Evolutionary conservation across 441 rosid genomes (phyloP), one percentile per base, ranked within the genome.

Genomic region (Daphne laureola): DNA sequence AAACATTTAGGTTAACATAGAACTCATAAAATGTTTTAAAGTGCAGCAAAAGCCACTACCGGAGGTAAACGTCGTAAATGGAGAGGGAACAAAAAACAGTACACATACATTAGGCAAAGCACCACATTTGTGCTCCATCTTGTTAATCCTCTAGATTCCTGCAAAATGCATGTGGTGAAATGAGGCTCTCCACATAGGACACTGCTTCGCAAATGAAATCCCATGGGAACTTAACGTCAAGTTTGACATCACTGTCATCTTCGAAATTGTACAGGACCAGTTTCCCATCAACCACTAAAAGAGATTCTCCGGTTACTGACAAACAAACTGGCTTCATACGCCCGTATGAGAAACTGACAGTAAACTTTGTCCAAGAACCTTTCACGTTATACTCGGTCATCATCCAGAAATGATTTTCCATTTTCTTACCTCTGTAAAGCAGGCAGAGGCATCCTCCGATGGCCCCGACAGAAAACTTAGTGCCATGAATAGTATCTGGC

Each of bases 351-450:
- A 68, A 16, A 21, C 49, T 73, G 16, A 76, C 63, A 12, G 43
- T 50, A 31, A 64, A 43, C 58, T 65, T 71, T 5, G 51, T 73
- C 81, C 84, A 76, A 0, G 84, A 73, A 12, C 67, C 65, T 0
- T 27, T 56, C 35, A 46, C 54, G 6, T 75, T 72, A 38, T 76
- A 71, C 44, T 64, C 63, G 27, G 58, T 44, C 84, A 76, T 73
- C 17, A 73, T 45, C 84, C 79, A 76, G 0, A 78, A 59, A n/a
- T 73, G 71, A 50, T 75, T 54, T 15, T 68, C 77, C 57, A 49
- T 27, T 35, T 73, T 44, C 14, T 49, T 53, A 35, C 73, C 52
- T 27, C 67, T 57, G 43, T 71, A 64, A 12, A 68, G 50, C 5
- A 67, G 44, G 40, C 81, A 78, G 0, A 75, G 79, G 31, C 68